These are phyloP conservation scores for Chytriomyces hyalinus DNA, from an alignment of 192 early-diverging fungal genomes.

Conservation along the genomic window DNA sequence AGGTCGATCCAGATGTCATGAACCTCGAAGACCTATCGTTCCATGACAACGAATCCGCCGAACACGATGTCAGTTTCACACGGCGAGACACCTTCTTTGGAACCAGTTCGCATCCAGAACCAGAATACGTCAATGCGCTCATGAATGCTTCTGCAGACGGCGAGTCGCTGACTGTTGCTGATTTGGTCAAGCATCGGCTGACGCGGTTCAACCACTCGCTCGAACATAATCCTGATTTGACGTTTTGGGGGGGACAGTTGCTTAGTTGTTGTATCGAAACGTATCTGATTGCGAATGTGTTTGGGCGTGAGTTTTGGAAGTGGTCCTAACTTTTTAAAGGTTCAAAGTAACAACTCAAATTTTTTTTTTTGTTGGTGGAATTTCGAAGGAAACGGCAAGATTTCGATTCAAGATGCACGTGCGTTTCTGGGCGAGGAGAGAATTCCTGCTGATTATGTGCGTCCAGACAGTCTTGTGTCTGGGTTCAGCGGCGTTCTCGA, in stretches of 20 bases:
- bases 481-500: background rate
- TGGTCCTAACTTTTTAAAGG: no score
- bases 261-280: background rate
- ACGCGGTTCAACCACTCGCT: constrained; percentile 41
- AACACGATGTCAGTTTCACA: constrained; percentile 48
- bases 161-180: constrained; percentile 27
- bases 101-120: constrained; percentile 27
- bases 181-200: constrained; percentile 37
- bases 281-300: background rate
- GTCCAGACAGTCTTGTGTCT: background rate
- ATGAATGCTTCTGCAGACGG: constrained; percentile 36
- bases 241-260: constrained; percentile 6
- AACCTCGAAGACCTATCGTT: constrained; percentile 2
- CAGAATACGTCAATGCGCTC: constrained; percentile 28
- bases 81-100: constrained; percentile 40
- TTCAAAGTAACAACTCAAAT: background rate
- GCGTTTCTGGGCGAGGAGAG: background rate
- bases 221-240: constrained; percentile 32
- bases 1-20: background rate
- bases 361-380: background rate
- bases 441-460: background rate
- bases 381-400: background rate
- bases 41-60: constrained; percentile 14
- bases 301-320: constrained; percentile 23
- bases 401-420: background rate